These are phyloP conservation scores for Musa balbisiana DNA, from an alignment of 202 grass and related monocot species.

Conservation along the genomic window DNA sequence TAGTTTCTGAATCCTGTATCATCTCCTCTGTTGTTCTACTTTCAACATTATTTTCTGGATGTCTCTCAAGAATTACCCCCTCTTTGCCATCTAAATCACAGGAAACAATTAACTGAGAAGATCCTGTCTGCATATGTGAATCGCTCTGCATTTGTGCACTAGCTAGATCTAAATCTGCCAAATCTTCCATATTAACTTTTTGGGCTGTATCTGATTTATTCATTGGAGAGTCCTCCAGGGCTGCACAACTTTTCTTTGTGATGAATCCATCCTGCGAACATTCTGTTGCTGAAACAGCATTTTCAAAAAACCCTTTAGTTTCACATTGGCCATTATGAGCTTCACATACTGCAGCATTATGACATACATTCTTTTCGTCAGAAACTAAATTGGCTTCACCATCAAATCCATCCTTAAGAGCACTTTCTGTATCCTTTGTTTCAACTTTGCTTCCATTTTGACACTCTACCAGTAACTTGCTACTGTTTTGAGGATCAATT, in stretches of 20 bases:
- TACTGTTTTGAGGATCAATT: slow-evolving; percentile 16
- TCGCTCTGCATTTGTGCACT: slow-evolving; percentile 1
- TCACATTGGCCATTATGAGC: slow-evolving; percentile 17
- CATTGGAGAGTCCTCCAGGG: slow-evolving; percentile 20
- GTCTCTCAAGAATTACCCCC: slow-evolving; percentile 17
- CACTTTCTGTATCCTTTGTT: slow-evolving; percentile 25
- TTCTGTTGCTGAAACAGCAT: slow-evolving; percentile 18
- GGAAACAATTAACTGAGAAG: slow-evolving; percentile 8
- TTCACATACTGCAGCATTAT: slow-evolving; percentile 3
- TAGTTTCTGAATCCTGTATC: slow-evolving; percentile 19
- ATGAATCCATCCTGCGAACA: slow-evolving; percentile 28
- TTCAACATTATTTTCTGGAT: slow-evolving; percentile 16
- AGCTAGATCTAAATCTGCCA: slow-evolving; percentile 23
- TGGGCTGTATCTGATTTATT: slow-evolving; percentile 3
- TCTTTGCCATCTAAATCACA: slow-evolving; percentile 9
- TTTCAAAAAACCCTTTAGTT: slow-evolving; percentile 22
- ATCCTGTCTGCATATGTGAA: neutral
- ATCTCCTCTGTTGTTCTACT: slow-evolving; percentile 29
- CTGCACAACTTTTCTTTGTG: slow-evolving; percentile 26
- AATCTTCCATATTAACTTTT: slow-evolving; percentile 19
- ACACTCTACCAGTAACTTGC: slow-evolving; percentile 12
- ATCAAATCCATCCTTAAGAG: slow-evolving; percentile 23
- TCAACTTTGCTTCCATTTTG: slow-evolving; percentile 26
- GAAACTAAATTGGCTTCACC: slow-evolving; percentile 26
- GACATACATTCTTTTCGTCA: slow-evolving; percentile 21